Evolutionary conservation across 768 basidiomycete species (phyloP).

Genomic region (Sporobolomyces pararoseus): DNA sequence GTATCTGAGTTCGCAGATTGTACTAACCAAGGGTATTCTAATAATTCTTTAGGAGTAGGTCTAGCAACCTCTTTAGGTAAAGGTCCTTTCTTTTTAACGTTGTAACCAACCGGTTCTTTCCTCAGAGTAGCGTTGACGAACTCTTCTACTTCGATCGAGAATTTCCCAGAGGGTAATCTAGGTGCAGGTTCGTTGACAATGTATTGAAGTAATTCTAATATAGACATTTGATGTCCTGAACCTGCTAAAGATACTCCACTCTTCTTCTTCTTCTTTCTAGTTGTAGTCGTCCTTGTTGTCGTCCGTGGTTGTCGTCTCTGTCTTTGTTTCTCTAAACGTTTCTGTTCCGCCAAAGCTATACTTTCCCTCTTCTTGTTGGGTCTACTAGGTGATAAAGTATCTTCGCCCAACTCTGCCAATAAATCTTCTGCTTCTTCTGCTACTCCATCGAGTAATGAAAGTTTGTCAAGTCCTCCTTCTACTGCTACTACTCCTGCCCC

Average conservation of each 20-base stretch:
- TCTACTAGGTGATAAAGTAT: slow-evolving; percentile 40
- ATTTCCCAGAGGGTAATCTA: slow-evolving; percentile 68
- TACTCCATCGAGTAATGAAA: slow-evolving; percentile 58
- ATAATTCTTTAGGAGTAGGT: slow-evolving; percentile 49
- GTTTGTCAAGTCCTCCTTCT: too few species aligned
- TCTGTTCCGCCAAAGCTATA: slow-evolving; percentile 36
- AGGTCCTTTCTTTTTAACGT: slow-evolving; percentile 55
- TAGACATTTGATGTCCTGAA: slow-evolving; percentile 95
- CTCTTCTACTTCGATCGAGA: slow-evolving; percentile 67
- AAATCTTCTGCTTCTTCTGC: slow-evolving; percentile 17
- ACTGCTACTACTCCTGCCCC: too few species aligned
- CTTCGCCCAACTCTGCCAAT: slow-evolving; percentile 56
- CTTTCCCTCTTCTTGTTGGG: slow-evolving; percentile 35
- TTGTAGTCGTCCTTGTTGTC: neutral
- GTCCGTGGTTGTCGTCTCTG: slow-evolving; percentile 45
- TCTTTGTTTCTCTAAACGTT: slow-evolving; percentile 32
- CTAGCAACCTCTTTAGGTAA: slow-evolving; percentile 78
- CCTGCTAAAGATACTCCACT: slow-evolving; percentile 89
- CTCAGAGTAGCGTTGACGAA: slow-evolving; percentile 86
- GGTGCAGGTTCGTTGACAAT: slow-evolving; percentile 99
- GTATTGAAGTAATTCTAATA: slow-evolving; percentile 91
- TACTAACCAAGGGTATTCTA: slow-evolving; percentile 72
- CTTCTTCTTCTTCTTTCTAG: slow-evolving; percentile 61
- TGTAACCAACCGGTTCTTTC: slow-evolving; percentile 71
- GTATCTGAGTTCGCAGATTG: slow-evolving; percentile 60